Evolutionary conservation across 495 filamentous ascomycete species (phyloP).

Genomic region (Diplogelasinospora grovesii): DNA sequence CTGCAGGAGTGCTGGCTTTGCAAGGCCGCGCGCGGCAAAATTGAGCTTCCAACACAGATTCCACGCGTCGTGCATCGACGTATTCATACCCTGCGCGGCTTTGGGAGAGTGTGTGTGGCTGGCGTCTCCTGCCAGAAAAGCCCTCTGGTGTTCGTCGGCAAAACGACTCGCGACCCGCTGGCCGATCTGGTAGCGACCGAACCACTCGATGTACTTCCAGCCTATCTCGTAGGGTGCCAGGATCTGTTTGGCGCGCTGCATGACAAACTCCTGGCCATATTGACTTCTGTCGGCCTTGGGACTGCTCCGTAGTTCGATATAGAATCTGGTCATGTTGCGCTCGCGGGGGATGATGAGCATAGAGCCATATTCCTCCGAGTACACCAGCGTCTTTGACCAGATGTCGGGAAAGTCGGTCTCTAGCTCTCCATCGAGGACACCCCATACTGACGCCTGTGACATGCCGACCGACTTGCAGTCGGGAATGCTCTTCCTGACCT

Average conservation of each 20-base stretch:
- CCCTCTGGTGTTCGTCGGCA: conserved; percentile 43
- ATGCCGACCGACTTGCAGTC: conserved; percentile 52
- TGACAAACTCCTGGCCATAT: conserved; percentile 56
- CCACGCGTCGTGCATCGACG: conserved; percentile 69
- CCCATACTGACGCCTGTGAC: conserved; percentile 61
- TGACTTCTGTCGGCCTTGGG: conserved; percentile 41
- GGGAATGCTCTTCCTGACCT: conserved; percentile 48
- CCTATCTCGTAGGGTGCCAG: conserved; percentile 54
- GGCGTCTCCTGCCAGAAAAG: conserved; percentile 70
- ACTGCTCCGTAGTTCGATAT: conserved; percentile 56
- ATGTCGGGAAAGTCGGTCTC: conserved; percentile 64
- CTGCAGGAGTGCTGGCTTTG: conserved; percentile 44
- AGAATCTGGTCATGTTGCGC: conserved; percentile 58
- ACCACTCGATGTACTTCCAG: conserved; percentile 59
- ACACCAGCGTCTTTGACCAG: conserved; percentile 60
- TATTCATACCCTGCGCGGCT: conserved; percentile 75
- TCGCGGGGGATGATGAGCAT: conserved; percentile 65
- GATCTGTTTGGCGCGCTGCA: conserved; percentile 54
- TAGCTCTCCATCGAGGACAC: conserved; percentile 60
- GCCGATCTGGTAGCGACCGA: conserved; percentile 56
- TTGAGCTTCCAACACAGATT: conserved; percentile 74
- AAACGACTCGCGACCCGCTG: conserved; percentile 59
- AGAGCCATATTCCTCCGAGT: conserved; percentile 52
- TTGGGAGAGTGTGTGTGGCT: conserved; percentile 71
- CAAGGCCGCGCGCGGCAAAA: conserved; percentile 51